Evolutionary conservation across 2,329 filamentous ascomycete genomes (phyloP).

Genomic region (Ustulina deusta): DNA sequence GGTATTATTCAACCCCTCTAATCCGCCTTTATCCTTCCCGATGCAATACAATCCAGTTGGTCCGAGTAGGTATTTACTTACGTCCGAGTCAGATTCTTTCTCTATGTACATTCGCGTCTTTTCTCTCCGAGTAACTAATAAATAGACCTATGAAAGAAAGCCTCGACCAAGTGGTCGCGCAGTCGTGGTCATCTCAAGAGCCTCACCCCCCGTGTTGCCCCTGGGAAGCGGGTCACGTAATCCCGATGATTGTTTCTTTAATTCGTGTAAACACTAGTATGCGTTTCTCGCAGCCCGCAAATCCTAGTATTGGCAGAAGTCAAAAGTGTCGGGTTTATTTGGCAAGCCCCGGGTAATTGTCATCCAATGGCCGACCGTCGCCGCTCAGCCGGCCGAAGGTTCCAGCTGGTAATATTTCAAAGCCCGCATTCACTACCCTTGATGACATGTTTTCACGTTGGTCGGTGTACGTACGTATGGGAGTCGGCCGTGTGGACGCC

Average conservation of each 20-base stretch:
- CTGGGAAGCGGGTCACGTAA: not conserved
- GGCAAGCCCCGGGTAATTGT: conserved; percentile 21
- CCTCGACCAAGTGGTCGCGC: not conserved
- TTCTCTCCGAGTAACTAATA: not conserved
- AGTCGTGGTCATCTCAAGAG: conserved; percentile 1
- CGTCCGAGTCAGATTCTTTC: conserved; percentile 13
- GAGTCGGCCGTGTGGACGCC: conserved; percentile 41
- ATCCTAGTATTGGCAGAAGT: not conserved
- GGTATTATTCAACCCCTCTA: not conserved
- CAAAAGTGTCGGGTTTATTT: not conserved
- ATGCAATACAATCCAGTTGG: conserved; percentile 19
- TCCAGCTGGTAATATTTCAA: conserved; percentile 50
- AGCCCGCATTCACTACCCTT: conserved; percentile 48
- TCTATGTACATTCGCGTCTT: conserved; percentile 25
- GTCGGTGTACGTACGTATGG: conserved; percentile 46
- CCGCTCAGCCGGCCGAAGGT: conserved; percentile 45
- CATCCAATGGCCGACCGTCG: conserved; percentile 24
- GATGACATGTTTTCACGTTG: conserved; percentile 41
- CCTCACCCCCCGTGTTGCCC: too few species aligned
- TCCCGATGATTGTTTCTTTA: not conserved
- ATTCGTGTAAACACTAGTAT: conserved; percentile 1
- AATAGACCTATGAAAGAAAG: not conserved
- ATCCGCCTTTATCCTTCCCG: not conserved
- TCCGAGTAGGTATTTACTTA: conserved; percentile 26
- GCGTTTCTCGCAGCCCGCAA: not conserved